A percentile compares a stretch with the other conserved stretches of the same genome.
Evolutionary conservation across 2,329 filamentous ascomycete species (phyloP).

Genomic region (Colletotrichum siamense): DNA sequence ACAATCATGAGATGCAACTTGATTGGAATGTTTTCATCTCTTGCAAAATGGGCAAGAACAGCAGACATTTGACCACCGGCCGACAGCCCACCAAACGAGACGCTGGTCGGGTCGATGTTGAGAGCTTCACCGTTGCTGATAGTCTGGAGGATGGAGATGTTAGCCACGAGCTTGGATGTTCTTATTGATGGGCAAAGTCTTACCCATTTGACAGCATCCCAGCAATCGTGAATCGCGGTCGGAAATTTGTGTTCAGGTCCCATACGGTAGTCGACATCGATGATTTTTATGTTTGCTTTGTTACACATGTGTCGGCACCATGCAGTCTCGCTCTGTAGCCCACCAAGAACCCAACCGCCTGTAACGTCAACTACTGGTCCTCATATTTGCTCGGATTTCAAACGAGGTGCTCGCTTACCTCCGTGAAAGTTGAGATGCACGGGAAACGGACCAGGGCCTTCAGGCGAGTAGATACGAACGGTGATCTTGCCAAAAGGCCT

Average conservation of each 20-base stretch:
- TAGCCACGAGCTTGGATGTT: neutral
- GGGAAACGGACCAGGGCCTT: constrained; percentile 29
- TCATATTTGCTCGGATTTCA: neutral
- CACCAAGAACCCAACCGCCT: constrained; percentile 31
- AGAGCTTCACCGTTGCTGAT: constrained; percentile 10
- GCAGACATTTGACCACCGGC: constrained; percentile 33
- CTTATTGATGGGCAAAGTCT: neutral
- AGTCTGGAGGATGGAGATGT: neutral
- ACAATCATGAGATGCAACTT: constrained; percentile 36
- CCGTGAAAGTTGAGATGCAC: constrained; percentile 31
- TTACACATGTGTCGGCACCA: constrained; percentile 33
- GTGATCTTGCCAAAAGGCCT: constrained; percentile 27
- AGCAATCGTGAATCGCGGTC: constrained; percentile 28
- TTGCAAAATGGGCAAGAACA: constrained; percentile 37
- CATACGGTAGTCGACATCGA: constrained; percentile 34
- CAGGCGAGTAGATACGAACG: constrained; percentile 30
- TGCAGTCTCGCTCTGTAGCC: constrained; percentile 28
- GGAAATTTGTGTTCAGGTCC: constrained; percentile 30
- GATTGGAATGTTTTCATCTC: constrained; percentile 32
- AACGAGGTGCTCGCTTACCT: constrained; percentile 10
- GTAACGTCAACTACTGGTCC: neutral
- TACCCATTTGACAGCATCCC: constrained; percentile 35
- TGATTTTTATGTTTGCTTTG: constrained; percentile 28
- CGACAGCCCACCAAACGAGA: constrained; percentile 29
- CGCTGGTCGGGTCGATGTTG: constrained; percentile 23